These are phyloP conservation scores for Colletotrichum chlorophyti DNA, from an alignment of 2,329 filamentous ascomycete genomes.

Conservation along the genomic window DNA sequence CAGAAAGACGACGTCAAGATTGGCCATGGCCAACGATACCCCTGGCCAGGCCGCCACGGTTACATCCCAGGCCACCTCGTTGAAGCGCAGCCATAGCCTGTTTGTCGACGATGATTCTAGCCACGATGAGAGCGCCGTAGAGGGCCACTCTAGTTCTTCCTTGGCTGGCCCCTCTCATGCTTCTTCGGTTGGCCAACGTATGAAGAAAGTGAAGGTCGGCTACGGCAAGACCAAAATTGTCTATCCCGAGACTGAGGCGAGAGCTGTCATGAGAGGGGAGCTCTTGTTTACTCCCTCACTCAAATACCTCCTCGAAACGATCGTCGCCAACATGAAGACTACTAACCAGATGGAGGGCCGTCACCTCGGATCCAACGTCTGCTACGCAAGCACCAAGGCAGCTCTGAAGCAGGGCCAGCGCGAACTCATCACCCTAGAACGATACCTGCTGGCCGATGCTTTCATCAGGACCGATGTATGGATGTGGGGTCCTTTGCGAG, in stretches of 20 bases:
- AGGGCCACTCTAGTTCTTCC: too few species aligned
- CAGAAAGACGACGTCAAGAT: too few species aligned
- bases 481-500: not conserved
- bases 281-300: slow-evolving; percentile 6
- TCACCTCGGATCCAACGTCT: not conserved
- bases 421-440: not conserved
- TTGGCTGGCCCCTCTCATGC: too few species aligned
- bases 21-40: not conserved
- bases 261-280: slow-evolving; percentile 7
- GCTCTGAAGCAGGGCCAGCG: slow-evolving; percentile 1
- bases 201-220: too few species aligned
- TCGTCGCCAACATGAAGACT: not conserved
- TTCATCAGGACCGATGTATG: slow-evolving; percentile 18
- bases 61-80: too few species aligned
- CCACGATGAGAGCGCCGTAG: not conserved
- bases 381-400: slow-evolving; percentile 1
- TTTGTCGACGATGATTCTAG: not conserved
- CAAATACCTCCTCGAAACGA: not conserved
- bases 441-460: slow-evolving; percentile 13
- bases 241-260: not conserved
- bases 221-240: not conserved
- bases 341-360: not conserved
- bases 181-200: too few species aligned
- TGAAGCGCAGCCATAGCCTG: not conserved
- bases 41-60: not conserved